Evolutionary conservation across 495 filamentous ascomycete genomes (phyloP).

Genomic region (Margaritispora aquatica): DNA sequence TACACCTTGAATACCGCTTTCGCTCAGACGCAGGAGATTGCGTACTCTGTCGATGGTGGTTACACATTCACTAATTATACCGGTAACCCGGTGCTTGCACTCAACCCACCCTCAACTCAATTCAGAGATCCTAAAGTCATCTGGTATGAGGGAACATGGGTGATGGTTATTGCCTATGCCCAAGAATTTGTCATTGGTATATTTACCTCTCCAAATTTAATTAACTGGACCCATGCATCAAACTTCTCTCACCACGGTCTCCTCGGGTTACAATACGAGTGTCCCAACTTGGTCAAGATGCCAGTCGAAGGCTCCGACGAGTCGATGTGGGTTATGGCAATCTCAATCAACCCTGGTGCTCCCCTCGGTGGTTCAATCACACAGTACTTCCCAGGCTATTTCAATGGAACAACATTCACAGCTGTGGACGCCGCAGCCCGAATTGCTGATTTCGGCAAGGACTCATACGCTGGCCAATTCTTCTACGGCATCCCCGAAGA

Average conservation of each 20-base stretch:
- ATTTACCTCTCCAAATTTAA: slow-evolving; percentile 46
- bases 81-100: slow-evolving; percentile 46
- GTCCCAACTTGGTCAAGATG: slow-evolving; percentile 44
- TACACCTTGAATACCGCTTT: slow-evolving; percentile 41
- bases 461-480: slow-evolving; percentile 51
- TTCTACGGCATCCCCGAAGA: slow-evolving; percentile 40
- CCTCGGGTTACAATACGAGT: slow-evolving; percentile 52
- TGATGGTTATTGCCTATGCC: slow-evolving; percentile 41
- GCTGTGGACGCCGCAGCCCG: slow-evolving; percentile 33
- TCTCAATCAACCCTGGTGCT: slow-evolving; percentile 52
- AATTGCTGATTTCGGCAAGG: slow-evolving; percentile 48
- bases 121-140: slow-evolving; percentile 56
- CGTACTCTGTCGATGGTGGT: slow-evolving; percentile 49
- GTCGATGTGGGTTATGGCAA: slow-evolving; percentile 39
- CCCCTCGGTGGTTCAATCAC: slow-evolving; percentile 46
- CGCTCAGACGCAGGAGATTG: slow-evolving; percentile 46
- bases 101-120: slow-evolving; percentile 30
- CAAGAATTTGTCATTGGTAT: slow-evolving; percentile 45
- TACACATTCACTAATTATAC: slow-evolving; percentile 46
- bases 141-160: slow-evolving; percentile 46
- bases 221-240: slow-evolving; percentile 44
- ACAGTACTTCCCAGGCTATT: slow-evolving; percentile 42
- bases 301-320: slow-evolving; percentile 33
- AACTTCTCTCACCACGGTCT: slow-evolving; percentile 49
- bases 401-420: slow-evolving; percentile 40